phyloP scores from a whole-genome alignment of 805 yeast genomes.

The Teunomyces barrocoloradensis region DNA sequence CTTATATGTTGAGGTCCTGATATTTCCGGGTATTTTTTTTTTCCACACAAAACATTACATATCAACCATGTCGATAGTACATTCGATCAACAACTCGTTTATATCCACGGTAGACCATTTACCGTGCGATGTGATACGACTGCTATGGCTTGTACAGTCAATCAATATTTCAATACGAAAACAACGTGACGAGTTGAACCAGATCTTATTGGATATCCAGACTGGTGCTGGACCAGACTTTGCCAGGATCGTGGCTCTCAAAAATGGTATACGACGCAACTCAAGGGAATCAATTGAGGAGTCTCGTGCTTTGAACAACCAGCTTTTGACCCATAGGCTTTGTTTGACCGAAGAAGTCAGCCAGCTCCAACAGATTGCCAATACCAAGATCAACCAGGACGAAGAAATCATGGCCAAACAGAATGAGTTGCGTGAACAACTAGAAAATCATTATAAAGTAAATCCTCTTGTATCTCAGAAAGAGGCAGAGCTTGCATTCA shows the following conservation, averaged over 20 bases:
- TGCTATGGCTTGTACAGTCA: slow-evolving; percentile 41
- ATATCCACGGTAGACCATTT: slow-evolving; percentile 43
- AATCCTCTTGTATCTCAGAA: slow-evolving; percentile 37
- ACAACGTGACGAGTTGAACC: slow-evolving; percentile 7
- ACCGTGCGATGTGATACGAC: slow-evolving; percentile 43
- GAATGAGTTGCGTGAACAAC: slow-evolving; percentile 26
- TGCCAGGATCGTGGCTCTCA: background rate
- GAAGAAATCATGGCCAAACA: slow-evolving; percentile 10
- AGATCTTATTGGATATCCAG: slow-evolving; percentile 6
- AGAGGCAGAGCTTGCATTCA: slow-evolving; percentile 23
- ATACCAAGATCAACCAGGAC: slow-evolving; percentile 3
- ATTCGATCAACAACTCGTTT: slow-evolving; percentile 35
- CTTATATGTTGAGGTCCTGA: background rate
- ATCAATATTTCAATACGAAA: slow-evolving; percentile 30
- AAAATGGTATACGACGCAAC: slow-evolving; percentile 7
- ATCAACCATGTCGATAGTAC: slow-evolving; percentile 1
- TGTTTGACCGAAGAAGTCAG: slow-evolving; percentile 23
- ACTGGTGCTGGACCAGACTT: background rate
- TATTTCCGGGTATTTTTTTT: background rate
- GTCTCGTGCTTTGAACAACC: slow-evolving; percentile 26
- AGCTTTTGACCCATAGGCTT: slow-evolving; percentile 27
- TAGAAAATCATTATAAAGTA: slow-evolving; percentile 31
- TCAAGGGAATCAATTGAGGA: slow-evolving; percentile 25
- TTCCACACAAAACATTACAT: background rate
- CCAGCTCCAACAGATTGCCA: slow-evolving; percentile 13